Evolutionary conservation across 768 basidiomycete genomes (phyloP).

Genomic region (Hericium erinaceus): DNA sequence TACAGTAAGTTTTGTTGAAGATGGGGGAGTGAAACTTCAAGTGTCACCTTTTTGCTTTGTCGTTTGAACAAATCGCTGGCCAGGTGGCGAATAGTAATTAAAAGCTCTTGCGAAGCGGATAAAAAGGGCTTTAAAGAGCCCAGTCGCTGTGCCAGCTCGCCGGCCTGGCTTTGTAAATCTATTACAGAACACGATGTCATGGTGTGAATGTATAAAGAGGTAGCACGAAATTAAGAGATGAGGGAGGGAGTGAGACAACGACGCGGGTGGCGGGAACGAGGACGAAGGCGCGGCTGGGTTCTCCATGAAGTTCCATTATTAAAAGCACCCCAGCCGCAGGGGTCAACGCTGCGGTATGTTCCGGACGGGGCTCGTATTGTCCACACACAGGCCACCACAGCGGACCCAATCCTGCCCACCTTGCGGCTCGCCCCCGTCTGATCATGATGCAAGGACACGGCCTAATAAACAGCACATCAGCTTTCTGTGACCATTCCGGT

Average conservation of each 20-base stretch:
- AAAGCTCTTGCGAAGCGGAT: conserved; percentile 12
- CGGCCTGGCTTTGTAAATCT: conserved; percentile 13
- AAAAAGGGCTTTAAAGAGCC: conserved; percentile 9
- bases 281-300: neutral
- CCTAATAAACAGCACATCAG: too few species aligned
- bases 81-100: conserved; percentile 7
- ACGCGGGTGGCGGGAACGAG: conserved; percentile 4
- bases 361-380: conserved; percentile 1
- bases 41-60: conserved; percentile 14
- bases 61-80: conserved; percentile 8
- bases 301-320: neutral
- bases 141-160: conserved; percentile 10
- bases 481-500: too few species aligned
- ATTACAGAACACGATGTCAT: conserved; percentile 9
- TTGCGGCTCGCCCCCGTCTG: too few species aligned
- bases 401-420: too few species aligned
- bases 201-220: neutral
- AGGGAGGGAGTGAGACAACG: neutral
- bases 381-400: too few species aligned
- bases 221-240: neutral
- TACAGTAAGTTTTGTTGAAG: too few species aligned
- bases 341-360: conserved; percentile 11
- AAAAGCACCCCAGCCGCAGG: conserved; percentile 6
- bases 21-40: neutral
- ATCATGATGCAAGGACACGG: neutral